These are phyloP conservation scores for Sarcocystis neurona DNA, from an alignment of 169 alveolate species.

Conservation along the genomic window DNA sequence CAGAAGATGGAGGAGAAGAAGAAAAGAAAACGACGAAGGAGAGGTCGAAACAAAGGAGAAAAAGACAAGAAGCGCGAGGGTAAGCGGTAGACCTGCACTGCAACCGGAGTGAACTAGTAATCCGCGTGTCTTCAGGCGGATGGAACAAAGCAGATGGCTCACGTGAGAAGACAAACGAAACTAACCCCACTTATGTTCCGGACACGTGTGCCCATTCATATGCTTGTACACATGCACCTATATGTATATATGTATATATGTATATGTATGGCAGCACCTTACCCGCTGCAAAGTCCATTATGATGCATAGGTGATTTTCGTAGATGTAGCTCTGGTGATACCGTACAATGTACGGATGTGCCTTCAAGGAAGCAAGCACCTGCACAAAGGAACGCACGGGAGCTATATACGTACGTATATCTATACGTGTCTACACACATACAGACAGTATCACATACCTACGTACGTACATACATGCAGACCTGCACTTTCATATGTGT, in stretches of 20 bases:
- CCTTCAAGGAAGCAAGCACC: conserved; percentile 59
- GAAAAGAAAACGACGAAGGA: neutral
- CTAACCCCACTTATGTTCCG: neutral
- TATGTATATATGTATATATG: too few relatives aligned
- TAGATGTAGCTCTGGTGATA: conserved; percentile 90
- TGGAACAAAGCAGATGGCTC: neutral
- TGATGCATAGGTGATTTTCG: conserved; percentile 82
- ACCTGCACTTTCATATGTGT: too few relatives aligned
- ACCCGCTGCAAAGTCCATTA: conserved; percentile 91
- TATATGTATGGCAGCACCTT: neutral
- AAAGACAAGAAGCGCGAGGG: too few relatives aligned
- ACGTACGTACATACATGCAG: too few relatives aligned
- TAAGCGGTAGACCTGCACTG: too few relatives aligned
- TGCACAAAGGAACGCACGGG: neutral
- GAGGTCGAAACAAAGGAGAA: neutral
- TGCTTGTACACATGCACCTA: too few relatives aligned
- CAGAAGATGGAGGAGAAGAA: conserved; percentile 1
- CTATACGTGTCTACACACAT: too few relatives aligned
- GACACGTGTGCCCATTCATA: too few relatives aligned
- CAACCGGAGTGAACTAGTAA: too few relatives aligned
- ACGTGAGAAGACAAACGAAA: neutral
- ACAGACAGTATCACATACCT: too few relatives aligned
- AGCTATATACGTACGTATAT: too few relatives aligned
- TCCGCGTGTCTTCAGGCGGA: too few relatives aligned
- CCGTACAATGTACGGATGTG: conserved; percentile 90